Evolutionary conservation across 106 monocot genomes (phyloP), one percentile per base, ranked within the genome.

Genomic region (Acorus gramineus): DNA sequence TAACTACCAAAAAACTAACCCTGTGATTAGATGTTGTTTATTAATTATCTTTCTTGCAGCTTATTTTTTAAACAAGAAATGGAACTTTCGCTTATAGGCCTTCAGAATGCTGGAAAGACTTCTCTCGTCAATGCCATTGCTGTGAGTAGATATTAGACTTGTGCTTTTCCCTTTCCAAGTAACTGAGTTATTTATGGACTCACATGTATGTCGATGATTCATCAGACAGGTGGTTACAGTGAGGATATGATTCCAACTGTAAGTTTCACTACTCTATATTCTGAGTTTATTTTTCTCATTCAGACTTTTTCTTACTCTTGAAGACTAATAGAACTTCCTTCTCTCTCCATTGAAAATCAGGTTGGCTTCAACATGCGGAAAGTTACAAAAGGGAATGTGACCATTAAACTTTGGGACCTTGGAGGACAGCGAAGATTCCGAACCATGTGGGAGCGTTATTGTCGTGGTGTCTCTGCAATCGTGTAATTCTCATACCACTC

Each of bases 211-310:
- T 44, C 0, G 63, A 58, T 63, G 54, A 44, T 63, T 77, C 60
- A 51, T 42, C 76, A 90, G 94, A 95, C 86, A 50, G 94, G 94
- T 58, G 90, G 94, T 64, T 95, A 87, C 74, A 86, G 84, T 46
- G 90, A 95, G 67, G 90, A 95, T 72, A 90, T 87, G 94, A 95
- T 95, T 82, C 94, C 94, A 78, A 95, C 94, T 14, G 94, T 87
- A 80, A 68, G 86, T 81, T 55, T 49, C 65, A 47, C 66, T 60
- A 55, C 65, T 14, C 65, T 5, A 57, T 14, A 63, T 57, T 50
- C 4, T 52, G 9, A 54, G 53, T 4, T 42, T 28, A 59, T 43
- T 3, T 59, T 6, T 5, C 28, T 59, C 2, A 42, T 7, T 9
- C 8, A 42, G 28, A 2, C 14, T 59, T 28, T 7, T 4, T 7